phyloP scores from a whole-genome alignment of 116 monocot species.

The Cymodocea nodosa region DNA sequence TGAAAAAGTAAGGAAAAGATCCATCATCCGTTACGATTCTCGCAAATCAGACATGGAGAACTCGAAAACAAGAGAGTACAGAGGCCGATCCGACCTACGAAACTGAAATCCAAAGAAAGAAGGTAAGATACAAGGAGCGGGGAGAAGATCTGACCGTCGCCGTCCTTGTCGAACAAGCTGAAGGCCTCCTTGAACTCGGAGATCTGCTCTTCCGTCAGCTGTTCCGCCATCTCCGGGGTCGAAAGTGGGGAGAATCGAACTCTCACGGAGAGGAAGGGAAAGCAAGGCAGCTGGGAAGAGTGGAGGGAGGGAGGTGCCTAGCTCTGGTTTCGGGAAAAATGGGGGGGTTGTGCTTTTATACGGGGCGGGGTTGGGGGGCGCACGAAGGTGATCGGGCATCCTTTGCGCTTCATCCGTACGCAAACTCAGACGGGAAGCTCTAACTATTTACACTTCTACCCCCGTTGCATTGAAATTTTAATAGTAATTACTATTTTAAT shows the following conservation, averaged over 20 bases:
- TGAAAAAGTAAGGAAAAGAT: too few relatives aligned
- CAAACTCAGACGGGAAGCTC: background rate
- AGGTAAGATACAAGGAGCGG: background rate
- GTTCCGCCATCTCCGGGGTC: slow-evolving; percentile 27
- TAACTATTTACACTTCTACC: too few relatives aligned
- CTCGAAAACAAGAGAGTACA: too few relatives aligned
- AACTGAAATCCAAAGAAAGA: background rate
- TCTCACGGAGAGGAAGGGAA: background rate
- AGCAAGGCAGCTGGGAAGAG: background rate
- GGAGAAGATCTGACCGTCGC: slow-evolving; percentile 25
- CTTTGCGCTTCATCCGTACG: slow-evolving; percentile 6
- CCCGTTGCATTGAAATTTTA: too few relatives aligned
- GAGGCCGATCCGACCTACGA: too few relatives aligned
- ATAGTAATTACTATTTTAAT: too few relatives aligned
- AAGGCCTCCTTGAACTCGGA: slow-evolving; percentile 61
- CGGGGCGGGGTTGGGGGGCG: background rate
- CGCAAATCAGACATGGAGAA: too few relatives aligned
- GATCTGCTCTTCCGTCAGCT: slow-evolving; percentile 56
- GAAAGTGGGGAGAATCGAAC: background rate
- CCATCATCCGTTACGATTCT: too few relatives aligned
- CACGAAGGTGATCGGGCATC: background rate
- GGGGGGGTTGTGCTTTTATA: background rate
- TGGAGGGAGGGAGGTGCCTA: background rate
- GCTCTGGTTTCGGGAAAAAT: background rate
- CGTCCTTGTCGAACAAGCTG: slow-evolving; percentile 63